A percentile compares a stretch with the other conserved stretches of the same genome.
phyloP scores from a whole-genome alignment of 1,139 yeast genomes.

The Diutina sp. region DNA sequence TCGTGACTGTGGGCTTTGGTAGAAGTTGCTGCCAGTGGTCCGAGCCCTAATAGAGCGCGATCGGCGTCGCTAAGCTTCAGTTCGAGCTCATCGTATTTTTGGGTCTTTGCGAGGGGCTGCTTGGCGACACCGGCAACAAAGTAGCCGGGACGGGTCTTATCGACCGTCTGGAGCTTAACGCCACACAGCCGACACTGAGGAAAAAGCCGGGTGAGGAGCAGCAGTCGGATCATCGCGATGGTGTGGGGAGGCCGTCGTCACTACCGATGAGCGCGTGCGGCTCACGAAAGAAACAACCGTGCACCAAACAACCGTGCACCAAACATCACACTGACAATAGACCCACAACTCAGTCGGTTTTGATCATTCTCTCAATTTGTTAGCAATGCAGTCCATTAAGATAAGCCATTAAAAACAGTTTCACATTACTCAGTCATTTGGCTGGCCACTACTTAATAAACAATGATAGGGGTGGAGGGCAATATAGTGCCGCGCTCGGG shows the following conservation, averaged over 20 bases:
- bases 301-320: no score
- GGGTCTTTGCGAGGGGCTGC: background rate
- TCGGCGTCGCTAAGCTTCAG: background rate
- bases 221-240: conserved; percentile 1
- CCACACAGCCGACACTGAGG: conserved; percentile 3
- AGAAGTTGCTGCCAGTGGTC: background rate
- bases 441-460: no score
- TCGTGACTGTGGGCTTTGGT: background rate
- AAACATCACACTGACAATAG: no score
- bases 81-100: background rate
- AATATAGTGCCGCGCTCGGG: no score
- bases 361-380: no score
- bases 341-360: no score
- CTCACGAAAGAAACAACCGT: background rate
- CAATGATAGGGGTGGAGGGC: no score
- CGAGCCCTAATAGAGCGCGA: background rate
- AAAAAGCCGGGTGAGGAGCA: background rate
- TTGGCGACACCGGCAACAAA: background rate
- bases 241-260: background rate
- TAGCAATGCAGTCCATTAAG: no score
- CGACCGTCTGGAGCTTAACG: background rate
- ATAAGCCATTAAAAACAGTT: no score
- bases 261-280: background rate
- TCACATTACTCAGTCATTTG: no score
- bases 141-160: background rate